These are phyloP conservation scores for Citrus unshiu DNA, from an alignment of 345 rosid genomes.

Conservation along the genomic window DNA sequence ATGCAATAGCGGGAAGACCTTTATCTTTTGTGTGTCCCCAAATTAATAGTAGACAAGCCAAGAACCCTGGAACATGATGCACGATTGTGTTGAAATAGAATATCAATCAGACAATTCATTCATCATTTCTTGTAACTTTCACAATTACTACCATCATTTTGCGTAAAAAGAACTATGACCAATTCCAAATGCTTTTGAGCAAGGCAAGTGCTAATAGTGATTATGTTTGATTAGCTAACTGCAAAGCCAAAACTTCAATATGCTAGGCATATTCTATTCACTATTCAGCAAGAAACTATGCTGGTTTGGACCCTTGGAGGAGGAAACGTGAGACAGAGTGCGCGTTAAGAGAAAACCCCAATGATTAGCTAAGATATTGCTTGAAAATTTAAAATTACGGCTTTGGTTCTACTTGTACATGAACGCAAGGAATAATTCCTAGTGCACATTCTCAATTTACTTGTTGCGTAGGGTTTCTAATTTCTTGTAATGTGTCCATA, in stretches of 20 bases:
- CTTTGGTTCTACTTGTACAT: background rate
- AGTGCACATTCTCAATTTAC: background rate
- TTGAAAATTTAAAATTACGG: background rate
- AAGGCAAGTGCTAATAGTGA: background rate
- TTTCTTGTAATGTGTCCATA: background rate
- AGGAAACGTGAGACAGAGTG: background rate
- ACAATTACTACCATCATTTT: background rate
- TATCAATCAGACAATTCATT: background rate
- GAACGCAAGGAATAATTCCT: background rate
- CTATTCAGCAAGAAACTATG: background rate
- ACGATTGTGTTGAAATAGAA: background rate
- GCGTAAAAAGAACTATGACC: background rate
- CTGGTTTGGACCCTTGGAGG: background rate
- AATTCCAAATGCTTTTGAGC: background rate
- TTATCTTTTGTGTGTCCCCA: too few species aligned
- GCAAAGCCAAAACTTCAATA: background rate
- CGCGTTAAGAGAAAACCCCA: background rate
- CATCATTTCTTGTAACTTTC: background rate
- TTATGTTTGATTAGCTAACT: background rate
- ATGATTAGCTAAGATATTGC: background rate
- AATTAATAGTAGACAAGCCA: too few species aligned
- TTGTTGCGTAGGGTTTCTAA: background rate
- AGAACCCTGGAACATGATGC: background rate
- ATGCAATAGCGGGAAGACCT: too few species aligned
- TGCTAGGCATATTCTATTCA: background rate